A percentile compares a stretch with the other conserved stretches of the same genome.
phyloP scores from a whole-genome alignment of 257 asterid genomes.

The Solanum pennellii region DNA sequence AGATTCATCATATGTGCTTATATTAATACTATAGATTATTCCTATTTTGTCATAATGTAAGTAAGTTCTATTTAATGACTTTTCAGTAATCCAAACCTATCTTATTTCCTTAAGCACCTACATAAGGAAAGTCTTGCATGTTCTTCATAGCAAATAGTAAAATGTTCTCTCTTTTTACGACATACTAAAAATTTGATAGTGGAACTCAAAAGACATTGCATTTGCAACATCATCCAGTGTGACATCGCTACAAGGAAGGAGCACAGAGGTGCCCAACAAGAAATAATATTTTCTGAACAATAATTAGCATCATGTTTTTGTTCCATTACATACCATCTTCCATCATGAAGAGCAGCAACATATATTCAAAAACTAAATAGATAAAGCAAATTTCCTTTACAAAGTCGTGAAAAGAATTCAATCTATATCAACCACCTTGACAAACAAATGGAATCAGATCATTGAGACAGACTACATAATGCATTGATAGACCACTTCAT shows the following conservation, averaged over 20 bases:
- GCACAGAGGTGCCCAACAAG: neutral
- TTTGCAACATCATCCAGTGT: neutral
- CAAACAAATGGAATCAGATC: neutral
- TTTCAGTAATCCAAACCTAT: neutral
- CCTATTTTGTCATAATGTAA: neutral
- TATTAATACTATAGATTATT: neutral
- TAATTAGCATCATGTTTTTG: neutral
- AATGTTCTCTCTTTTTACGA: neutral
- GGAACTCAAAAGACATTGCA: neutral
- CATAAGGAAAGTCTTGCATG: neutral
- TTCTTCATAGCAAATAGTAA: neutral
- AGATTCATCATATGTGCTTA: neutral
- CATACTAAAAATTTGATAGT: neutral
- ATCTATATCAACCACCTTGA: neutral
- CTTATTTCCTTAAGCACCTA: neutral
- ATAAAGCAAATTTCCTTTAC: neutral
- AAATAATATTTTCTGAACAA: neutral
- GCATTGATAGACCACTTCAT: neutral
- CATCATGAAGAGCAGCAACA: neutral
- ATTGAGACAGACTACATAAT: neutral
- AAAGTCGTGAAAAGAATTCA: neutral
- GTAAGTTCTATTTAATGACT: neutral
- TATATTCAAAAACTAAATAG: neutral
- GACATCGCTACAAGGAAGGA: neutral
- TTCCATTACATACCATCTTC: neutral